Base-by-base conservation (phyloP, 1,139 yeast species). In the Hemisphaericaspora xylofermentans region DNA sequence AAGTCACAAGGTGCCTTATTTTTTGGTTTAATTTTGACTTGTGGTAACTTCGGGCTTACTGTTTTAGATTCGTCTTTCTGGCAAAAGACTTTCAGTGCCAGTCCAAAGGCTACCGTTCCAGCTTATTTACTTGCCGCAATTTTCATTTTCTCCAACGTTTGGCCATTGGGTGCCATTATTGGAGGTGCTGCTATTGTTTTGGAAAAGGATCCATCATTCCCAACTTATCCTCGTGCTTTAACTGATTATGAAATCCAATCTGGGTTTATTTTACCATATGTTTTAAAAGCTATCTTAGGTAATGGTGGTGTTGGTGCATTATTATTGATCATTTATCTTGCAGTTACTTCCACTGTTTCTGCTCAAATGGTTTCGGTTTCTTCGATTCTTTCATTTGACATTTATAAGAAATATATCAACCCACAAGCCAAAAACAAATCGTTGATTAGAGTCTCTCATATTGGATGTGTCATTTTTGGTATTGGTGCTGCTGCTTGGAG, bases 51-150 rank as follows among this genome's bases (percentile, higher is more conserved):
- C 43, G 66, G 66, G 2, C 50, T 62, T 32, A 56, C 65, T 14
- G 61, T 63, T 12, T 56, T 60, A 58, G 67, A 63, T 45, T 53
- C 60, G 16, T 59, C 66, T 9, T 63, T 61, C 39, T 63, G 66
- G 66, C 66, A 63, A 50, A 66, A 66, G 44, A 54, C 65, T 19
- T 65, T 64, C 38, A 58, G 65, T 43, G 65, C 71, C 10, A 55
- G 59, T 46, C 53, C 63, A 10, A 58, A 52, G 36, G 64, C 71
- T 17, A 57, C 66, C 8, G 62, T 66, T 33, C 71, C 71, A 3
- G 74, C 71, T 10, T 69, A 68, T 43, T 48, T 67, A 25, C 53
- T 62, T 33, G 68, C 67, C 2, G 66, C 71, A 1, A 42, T 61
- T 2, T 49, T 55, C 12, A 65, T 66, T 32, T 63, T 61, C 40